Evolutionary conservation across 1,284 basidiomycete species (phyloP).

Genomic region (Ustilago bromivora): DNA sequence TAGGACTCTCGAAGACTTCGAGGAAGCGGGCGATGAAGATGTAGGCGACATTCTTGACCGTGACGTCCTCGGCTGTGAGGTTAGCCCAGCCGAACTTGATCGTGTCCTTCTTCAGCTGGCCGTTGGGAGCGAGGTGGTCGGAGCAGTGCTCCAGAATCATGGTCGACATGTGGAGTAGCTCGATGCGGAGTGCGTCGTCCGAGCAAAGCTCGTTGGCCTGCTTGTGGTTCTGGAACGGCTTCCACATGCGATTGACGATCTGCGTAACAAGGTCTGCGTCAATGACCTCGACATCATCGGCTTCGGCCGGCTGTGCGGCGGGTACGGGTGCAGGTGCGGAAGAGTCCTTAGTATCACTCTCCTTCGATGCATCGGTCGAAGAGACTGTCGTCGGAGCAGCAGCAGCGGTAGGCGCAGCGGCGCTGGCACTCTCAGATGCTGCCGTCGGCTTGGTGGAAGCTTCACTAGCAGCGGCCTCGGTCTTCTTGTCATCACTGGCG

Average conservation of each 20-base stretch:
- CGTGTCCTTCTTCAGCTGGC: conserved; percentile 88
- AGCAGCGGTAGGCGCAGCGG: conserved; percentile 12
- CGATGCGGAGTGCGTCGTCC: conserved; percentile 87
- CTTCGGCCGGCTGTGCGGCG: conserved; percentile 60
- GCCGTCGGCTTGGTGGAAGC: neutral
- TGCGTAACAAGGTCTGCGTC: conserved; percentile 79
- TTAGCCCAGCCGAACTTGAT: conserved; percentile 96
- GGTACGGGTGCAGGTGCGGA: conserved; percentile 65
- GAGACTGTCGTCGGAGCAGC: conserved; percentile 1
- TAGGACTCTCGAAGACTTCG: conserved; percentile 87
- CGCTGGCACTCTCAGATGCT: neutral
- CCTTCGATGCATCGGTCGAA: conserved; percentile 9
- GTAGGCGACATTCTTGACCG: conserved; percentile 94
- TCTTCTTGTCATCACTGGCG: conserved; percentile 20
- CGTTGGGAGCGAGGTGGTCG: conserved; percentile 75
- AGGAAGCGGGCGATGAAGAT: conserved; percentile 95
- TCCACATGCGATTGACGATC: conserved; percentile 84
- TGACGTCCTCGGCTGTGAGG: conserved; percentile 83
- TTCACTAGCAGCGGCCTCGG: conserved; percentile 15
- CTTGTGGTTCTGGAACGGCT: conserved; percentile 76
- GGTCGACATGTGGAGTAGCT: conserved; percentile 90
- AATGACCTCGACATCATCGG: conserved; percentile 69
- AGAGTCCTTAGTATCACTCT: conserved; percentile 59
- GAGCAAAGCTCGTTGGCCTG: conserved; percentile 71
- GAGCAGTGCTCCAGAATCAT: conserved; percentile 88